A percentile compares a stretch with the other conserved stretches of the same genome.
Conservation (phyloP, 2,329 filamentous ascomycete genomes). For the Penicillium sp. region DNA sequence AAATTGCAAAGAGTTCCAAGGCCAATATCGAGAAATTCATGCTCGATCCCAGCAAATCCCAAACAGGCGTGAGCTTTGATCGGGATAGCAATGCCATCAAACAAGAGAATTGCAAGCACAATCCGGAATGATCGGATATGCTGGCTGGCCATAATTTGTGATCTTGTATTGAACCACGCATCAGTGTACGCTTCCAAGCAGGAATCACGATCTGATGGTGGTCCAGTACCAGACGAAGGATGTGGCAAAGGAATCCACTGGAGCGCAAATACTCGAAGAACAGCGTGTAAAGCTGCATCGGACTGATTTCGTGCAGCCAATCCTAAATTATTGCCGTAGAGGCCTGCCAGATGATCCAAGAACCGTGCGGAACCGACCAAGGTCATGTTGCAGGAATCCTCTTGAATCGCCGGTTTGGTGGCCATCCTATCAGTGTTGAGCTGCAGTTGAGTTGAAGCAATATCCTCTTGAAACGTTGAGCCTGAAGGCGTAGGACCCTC, state of each 20-base stretch:
- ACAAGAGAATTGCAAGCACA: slow-evolving; percentile 21
- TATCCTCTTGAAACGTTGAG: not conserved
- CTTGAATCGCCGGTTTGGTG: not conserved
- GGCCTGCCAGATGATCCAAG: slow-evolving; percentile 24
- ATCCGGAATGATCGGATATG: slow-evolving; percentile 21
- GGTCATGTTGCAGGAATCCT: slow-evolving; percentile 7
- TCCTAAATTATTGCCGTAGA: slow-evolving; percentile 22
- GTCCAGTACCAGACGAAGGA: not conserved
- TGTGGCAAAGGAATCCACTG: slow-evolving; percentile 18
- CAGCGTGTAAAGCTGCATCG: slow-evolving; percentile 20
- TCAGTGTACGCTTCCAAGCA: slow-evolving; percentile 15
- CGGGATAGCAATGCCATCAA: slow-evolving; percentile 23
- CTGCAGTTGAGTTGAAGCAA: not conserved
- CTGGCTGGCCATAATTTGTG: slow-evolving; percentile 4
- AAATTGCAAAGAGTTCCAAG: slow-evolving; percentile 15
- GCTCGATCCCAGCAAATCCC: not conserved
- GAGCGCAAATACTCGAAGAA: slow-evolving; percentile 17
- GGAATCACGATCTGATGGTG: not conserved
- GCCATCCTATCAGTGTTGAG: not conserved
- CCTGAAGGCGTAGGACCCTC: not conserved
- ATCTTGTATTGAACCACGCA: slow-evolving; percentile 17
- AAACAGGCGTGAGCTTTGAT: not conserved
- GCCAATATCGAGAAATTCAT: slow-evolving; percentile 16
- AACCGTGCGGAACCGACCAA: slow-evolving; percentile 21
- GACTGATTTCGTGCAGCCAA: slow-evolving; percentile 12